phyloP scores from a whole-genome alignment of 306 rosid genomes.

The Cicer arietinum region DNA sequence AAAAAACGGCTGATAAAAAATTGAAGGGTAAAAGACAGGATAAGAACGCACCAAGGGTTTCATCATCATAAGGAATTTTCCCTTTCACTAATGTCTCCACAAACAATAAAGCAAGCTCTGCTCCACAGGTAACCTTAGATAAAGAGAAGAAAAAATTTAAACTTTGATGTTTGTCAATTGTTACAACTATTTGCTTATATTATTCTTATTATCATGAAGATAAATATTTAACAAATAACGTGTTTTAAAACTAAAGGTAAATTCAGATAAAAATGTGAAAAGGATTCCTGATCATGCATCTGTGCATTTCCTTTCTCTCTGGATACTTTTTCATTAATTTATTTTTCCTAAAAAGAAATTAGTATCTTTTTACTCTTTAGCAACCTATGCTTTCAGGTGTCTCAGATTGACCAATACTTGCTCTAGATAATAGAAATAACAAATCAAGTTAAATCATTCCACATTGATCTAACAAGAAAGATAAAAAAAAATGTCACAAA shows the following conservation, averaged over 20 bases:
- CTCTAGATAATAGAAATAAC: constrained; percentile 12
- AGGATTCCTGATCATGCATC: constrained; percentile 1
- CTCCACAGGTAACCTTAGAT: constrained; percentile 89
- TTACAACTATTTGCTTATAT: background rate
- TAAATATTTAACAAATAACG: constrained; percentile 9
- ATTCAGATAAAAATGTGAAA: constrained; percentile 30
- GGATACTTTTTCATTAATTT: constrained; percentile 10
- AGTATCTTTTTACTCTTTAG: background rate
- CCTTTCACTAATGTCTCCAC: constrained; percentile 91
- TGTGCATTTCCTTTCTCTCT: background rate
- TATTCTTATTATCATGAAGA: constrained; percentile 19
- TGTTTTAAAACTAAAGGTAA: constrained; percentile 23
- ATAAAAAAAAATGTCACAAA: background rate
- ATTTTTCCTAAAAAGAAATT: constrained; percentile 1
- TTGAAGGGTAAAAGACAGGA: constrained; percentile 35
- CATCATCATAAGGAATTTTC: constrained; percentile 64
- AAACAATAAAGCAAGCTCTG: constrained; percentile 87
- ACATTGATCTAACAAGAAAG: constrained; percentile 23
- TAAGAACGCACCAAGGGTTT: constrained; percentile 75
- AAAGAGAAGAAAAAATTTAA: constrained; percentile 35
- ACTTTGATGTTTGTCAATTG: constrained; percentile 29
- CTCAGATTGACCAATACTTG: constrained; percentile 20
- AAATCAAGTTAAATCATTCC: constrained; percentile 37
- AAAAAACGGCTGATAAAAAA: constrained; percentile 20
- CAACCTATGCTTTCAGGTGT: constrained; percentile 18